A percentile compares a stretch with the other conserved stretches of the same genome.
These are phyloP conservation scores for Blastobotrys apis DNA, from an alignment of 1,139 yeast genomes.

Conservation along the genomic window DNA sequence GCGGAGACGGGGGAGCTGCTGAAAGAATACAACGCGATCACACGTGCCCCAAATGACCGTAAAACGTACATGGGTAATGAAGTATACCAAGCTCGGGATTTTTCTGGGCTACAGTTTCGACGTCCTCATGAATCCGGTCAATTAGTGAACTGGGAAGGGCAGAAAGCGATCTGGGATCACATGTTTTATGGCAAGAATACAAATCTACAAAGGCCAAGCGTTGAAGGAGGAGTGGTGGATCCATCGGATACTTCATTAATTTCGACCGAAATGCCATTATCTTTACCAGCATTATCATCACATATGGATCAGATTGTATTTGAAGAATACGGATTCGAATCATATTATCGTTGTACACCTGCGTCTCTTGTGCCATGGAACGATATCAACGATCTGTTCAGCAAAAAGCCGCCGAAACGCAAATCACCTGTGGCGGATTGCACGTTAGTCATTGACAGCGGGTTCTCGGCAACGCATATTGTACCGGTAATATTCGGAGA, in stretches of 20 bases:
- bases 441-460: constrained; percentile 78
- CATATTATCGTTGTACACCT: constrained; percentile 59
- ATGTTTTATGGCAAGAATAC: constrained; percentile 46
- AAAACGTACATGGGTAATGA: constrained; percentile 71
- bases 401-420: constrained; percentile 3
- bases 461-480: constrained; percentile 83
- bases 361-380: constrained; percentile 74
- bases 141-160: constrained; percentile 85
- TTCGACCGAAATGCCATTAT: constrained; percentile 75
- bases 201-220: constrained; percentile 24
- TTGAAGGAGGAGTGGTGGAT: constrained; percentile 32
- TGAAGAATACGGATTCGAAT: constrained; percentile 84
- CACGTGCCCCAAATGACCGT: constrained; percentile 68
- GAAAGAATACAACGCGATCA: constrained; percentile 62
- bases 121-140: constrained; percentile 87
- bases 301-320: constrained; percentile 89
- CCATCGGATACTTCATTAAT: constrained; percentile 50
- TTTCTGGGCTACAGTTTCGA: constrained; percentile 67
- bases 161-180: constrained; percentile 91
- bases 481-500: constrained; percentile 79
- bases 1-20: constrained; percentile 41
- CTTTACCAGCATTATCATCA: constrained; percentile 75
- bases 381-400: constrained; percentile 20
- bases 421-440: constrained; percentile 48
- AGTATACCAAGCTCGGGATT: constrained; percentile 56